Conservation (phyloP, 169 alveolate genomes). For the Theileria luwenshuni region DNA sequence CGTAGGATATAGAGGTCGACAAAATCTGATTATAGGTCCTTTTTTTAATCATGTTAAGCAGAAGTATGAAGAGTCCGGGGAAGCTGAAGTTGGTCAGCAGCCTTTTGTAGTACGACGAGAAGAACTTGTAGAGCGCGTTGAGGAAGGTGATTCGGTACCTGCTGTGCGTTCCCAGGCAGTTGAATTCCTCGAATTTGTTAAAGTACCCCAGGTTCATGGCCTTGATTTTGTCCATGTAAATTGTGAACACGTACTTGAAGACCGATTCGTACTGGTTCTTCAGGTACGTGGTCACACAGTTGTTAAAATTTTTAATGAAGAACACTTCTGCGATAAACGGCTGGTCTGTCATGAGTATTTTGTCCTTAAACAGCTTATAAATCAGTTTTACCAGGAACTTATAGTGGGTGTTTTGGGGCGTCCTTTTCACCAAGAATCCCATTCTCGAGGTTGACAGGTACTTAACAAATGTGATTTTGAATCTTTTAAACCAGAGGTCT, state of each 20-base stretch:
- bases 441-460: background rate
- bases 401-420: background rate
- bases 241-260: background rate
- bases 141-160: slow-evolving; percentile 1
- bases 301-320: slow-evolving; percentile 19
- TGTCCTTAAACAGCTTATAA: slow-evolving; percentile 19
- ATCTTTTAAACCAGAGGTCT: slow-evolving; percentile 19
- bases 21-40: background rate
- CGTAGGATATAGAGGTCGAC: background rate
- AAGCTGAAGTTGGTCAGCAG: slow-evolving; percentile 12
- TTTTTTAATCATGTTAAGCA: slow-evolving; percentile 7
- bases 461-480: background rate
- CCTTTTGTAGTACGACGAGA: background rate
- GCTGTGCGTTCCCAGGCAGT: background rate
- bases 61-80: slow-evolving; percentile 17
- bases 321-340: slow-evolving; percentile 10
- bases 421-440: background rate
- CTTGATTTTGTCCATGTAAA: background rate
- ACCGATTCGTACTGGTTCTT: slow-evolving; percentile 11
- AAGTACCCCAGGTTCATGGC: background rate
- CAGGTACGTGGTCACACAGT: slow-evolving; percentile 13
- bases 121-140: slow-evolving; percentile 5
- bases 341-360: background rate
- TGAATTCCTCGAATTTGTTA: slow-evolving; percentile 11
- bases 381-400: background rate